Conservation (phyloP, 2,329 filamentous ascomycete species). For the Epichloe gansuensis region DNA sequence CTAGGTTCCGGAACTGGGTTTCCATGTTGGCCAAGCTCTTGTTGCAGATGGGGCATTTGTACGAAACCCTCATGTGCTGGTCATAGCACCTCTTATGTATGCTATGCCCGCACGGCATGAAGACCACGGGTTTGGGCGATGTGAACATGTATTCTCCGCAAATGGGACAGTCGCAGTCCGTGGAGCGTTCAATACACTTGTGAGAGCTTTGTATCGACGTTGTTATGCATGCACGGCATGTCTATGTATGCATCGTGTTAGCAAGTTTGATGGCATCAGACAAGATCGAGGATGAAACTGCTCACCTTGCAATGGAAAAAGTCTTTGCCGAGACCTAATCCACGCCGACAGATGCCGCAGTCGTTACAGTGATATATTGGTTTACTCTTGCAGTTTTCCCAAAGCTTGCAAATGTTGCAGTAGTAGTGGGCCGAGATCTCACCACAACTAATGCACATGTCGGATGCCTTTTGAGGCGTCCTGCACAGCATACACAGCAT, state of each 20-base stretch:
- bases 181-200: conserved; percentile 87
- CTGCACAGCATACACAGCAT: conserved; percentile 98
- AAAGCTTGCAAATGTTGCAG: conserved; percentile 88
- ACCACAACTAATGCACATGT: conserved; percentile 67
- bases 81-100: conserved; percentile 87
- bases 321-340: conserved; percentile 85
- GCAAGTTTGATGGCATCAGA: not conserved
- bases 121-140: conserved; percentile 76
- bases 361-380: conserved; percentile 94
- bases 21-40: conserved; percentile 98
- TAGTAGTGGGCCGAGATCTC: conserved; percentile 78
- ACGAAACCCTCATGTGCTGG: conserved; percentile 77
- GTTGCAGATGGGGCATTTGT: conserved; percentile 93
- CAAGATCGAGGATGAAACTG: not conserved
- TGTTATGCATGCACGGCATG: conserved; percentile 86
- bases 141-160: conserved; percentile 96
- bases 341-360: conserved; percentile 88
- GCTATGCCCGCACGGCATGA: conserved; percentile 91
- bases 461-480: conserved; percentile 69
- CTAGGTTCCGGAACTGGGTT: conserved; percentile 79
- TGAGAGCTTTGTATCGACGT: conserved; percentile 77
- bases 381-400: conserved; percentile 86
- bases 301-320: conserved; percentile 95
- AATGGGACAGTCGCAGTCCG: conserved; percentile 92
- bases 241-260: conserved; percentile 38